phyloP scores from a whole-genome alignment of 2,329 filamentous ascomycete genomes.

The Tricladium varicosporioides region DNA sequence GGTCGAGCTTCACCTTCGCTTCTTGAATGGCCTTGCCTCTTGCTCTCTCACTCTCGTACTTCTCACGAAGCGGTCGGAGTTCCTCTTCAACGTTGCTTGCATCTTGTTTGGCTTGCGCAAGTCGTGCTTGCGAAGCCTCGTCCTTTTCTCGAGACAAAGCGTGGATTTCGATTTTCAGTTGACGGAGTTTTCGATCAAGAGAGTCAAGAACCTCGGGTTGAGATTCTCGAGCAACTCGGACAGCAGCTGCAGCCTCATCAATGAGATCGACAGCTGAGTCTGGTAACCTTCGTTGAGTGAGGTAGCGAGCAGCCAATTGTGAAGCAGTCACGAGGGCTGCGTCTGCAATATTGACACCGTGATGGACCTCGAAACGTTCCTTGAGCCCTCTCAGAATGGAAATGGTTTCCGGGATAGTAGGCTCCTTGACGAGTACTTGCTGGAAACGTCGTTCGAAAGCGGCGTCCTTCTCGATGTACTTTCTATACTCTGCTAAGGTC shows the following conservation, averaged over 20 bases:
- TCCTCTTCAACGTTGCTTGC: conserved; percentile 95
- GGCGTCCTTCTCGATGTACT: conserved; percentile 98
- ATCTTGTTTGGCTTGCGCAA: conserved; percentile 81
- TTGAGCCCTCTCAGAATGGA: conserved; percentile 98
- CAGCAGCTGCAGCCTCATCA: conserved; percentile 95
- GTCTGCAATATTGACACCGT: conserved; percentile 95
- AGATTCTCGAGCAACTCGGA: conserved; percentile 91
- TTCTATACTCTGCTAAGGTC: conserved; percentile 91
- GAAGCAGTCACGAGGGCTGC: conserved; percentile 88
- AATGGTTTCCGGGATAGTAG: conserved; percentile 81
- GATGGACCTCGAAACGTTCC: conserved; percentile 96
- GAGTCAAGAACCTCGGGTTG: conserved; percentile 96
- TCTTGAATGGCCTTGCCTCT: conserved; percentile 90
- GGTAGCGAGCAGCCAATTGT: conserved; percentile 88
- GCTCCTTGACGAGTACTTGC: conserved; percentile 96
- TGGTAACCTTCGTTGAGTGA: conserved; percentile 85
- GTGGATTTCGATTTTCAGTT: conserved; percentile 96
- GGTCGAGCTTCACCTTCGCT: conserved; percentile 91
- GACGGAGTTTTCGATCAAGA: conserved; percentile 82
- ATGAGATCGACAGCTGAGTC: conserved; percentile 97
- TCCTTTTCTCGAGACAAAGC: conserved; percentile 93
- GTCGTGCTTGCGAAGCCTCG: conserved; percentile 80
- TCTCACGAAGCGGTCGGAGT: conserved; percentile 84
- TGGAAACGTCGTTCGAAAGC: conserved; percentile 99
- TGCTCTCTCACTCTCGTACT: conserved; percentile 91